Percentiles rank a stretch among this genome's conserved stretches.
phyloP scores from a whole-genome alignment of 805 yeast genomes.

The Lachancea nothofagi region DNA sequence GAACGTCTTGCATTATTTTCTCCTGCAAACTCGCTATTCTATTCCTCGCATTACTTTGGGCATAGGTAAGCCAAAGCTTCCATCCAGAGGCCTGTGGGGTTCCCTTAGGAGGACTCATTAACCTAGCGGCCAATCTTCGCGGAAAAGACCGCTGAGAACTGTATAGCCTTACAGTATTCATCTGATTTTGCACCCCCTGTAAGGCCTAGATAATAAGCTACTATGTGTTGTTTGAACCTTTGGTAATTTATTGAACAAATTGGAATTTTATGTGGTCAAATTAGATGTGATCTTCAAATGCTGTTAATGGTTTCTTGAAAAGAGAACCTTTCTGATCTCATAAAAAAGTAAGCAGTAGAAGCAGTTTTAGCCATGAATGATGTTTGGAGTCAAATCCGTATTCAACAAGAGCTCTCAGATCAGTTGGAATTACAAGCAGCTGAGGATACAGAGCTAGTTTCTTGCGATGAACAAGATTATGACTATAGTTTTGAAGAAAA shows the following conservation, averaged over 20 bases:
- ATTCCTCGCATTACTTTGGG: constrained; percentile 1
- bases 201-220: no score
- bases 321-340: background rate
- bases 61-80: constrained; percentile 9
- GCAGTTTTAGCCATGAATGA: background rate
- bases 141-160: constrained; percentile 6
- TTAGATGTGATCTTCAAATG: no score
- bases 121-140: constrained; percentile 7
- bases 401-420: background rate
- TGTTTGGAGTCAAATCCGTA: constrained; percentile 34
- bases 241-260: no score
- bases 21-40: constrained; percentile 21
- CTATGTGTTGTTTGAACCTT: no score
- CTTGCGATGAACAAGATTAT: background rate
- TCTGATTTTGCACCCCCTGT: no score
- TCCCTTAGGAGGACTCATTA: constrained; percentile 5
- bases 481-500: constrained; percentile 1
- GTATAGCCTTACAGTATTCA: background rate
- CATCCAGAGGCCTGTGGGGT: constrained; percentile 11
- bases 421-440: background rate
- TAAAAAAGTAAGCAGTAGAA: background rate
- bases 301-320: no score
- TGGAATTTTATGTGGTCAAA: no score
- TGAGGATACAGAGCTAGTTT: background rate
- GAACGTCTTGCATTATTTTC: constrained; percentile 19